Evolutionary conservation across 257 asterid species (phyloP).

Genomic region (Nicotiana paniculata): DNA sequence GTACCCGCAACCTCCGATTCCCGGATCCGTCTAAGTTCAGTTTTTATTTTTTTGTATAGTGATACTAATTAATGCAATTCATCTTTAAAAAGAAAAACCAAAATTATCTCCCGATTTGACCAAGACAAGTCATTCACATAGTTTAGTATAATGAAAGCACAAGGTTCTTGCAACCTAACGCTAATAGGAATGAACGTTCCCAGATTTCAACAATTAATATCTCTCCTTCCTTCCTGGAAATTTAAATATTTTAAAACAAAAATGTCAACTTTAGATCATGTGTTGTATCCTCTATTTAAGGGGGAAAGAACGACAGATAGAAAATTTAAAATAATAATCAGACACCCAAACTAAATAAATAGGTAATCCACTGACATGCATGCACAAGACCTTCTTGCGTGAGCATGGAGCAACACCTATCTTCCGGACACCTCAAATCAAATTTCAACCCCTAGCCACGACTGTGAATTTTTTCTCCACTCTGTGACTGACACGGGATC

Average conservation of each 20-base stretch:
- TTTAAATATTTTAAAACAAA: too few relatives aligned
- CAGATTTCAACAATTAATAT: background rate
- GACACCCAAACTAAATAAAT: too few relatives aligned
- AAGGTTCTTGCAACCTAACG: background rate
- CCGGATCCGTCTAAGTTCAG: too few relatives aligned
- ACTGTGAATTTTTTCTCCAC: too few relatives aligned
- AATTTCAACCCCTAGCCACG: background rate
- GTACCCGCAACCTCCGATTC: too few relatives aligned
- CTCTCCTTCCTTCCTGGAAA: background rate
- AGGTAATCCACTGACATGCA: background rate
- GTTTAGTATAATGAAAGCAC: background rate
- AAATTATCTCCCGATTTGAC: background rate
- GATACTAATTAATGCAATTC: too few relatives aligned
- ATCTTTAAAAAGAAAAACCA: background rate
- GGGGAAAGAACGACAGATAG: too few relatives aligned
- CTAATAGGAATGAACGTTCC: background rate
- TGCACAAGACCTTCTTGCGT: background rate
- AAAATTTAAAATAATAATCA: too few relatives aligned
- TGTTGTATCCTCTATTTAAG: background rate
- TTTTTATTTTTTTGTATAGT: too few relatives aligned
- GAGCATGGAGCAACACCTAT: background rate
- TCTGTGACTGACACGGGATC: too few relatives aligned
- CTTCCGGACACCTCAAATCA: too few relatives aligned
- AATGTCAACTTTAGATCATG: background rate
- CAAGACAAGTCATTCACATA: background rate